These are phyloP conservation scores for Hypomyces perniciosus DNA, from an alignment of 2,329 filamentous ascomycete genomes.

Conservation along the genomic window DNA sequence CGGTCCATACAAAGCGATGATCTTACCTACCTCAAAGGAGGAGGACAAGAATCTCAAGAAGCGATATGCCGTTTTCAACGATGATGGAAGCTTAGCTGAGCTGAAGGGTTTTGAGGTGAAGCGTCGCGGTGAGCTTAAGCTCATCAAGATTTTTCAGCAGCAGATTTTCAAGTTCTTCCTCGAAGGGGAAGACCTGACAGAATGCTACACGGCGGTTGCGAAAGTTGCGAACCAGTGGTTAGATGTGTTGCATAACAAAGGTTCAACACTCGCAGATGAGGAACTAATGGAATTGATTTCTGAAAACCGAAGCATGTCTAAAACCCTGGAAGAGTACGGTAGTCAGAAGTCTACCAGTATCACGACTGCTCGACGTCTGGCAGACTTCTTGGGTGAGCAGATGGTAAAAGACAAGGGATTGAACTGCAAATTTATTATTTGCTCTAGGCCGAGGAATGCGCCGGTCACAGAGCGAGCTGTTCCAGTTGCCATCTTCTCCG, in stretches of 20 bases:
- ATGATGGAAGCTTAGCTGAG: conserved; percentile 91
- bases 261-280: conserved; percentile 85
- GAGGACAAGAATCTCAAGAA: conserved; percentile 99
- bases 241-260: conserved; percentile 85
- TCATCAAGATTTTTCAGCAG: conserved; percentile 99
- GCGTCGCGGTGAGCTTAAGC: conserved; percentile 91
- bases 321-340: conserved; percentile 94
- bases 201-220: conserved; percentile 87
- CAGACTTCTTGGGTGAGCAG: conserved; percentile 93
- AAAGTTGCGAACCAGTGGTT: conserved; percentile 96
- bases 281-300: conserved; percentile 99
- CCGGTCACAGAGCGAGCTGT: conserved; percentile 93
- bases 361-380: conserved; percentile 88
- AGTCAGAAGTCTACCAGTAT: conserved; percentile 98
- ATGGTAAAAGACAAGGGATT: conserved; percentile 99
- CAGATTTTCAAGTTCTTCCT: conserved; percentile 99
- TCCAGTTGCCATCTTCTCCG: conserved; percentile 94
- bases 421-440: conserved; percentile 99
- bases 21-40: conserved; percentile 94
- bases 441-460: conserved; percentile 74
- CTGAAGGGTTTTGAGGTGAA: conserved; percentile 98
- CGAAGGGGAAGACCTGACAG: conserved; percentile 77
- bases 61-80: conserved; percentile 97
- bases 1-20: conserved; percentile 95
- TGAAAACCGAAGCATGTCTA: conserved; percentile 97